These are phyloP conservation scores for Phialophora expanda DNA, from an alignment of 2,329 filamentous ascomycete genomes.

Conservation along the genomic window DNA sequence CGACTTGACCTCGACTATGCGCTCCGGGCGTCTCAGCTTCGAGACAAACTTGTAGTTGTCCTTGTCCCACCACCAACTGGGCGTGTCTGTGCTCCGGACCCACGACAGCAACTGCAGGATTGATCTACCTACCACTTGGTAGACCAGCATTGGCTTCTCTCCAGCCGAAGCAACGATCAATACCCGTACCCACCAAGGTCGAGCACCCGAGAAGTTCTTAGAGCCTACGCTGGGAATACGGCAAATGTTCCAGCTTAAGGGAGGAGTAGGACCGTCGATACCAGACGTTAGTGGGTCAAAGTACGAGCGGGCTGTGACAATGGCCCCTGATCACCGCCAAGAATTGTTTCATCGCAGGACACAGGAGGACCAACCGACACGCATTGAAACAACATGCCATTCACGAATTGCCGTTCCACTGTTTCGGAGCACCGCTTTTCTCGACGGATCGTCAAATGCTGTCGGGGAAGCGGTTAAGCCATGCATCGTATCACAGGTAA, in stretches of 20 bases:
- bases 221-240: neutral
- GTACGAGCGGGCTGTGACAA: neutral
- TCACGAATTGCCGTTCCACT: neutral
- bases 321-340: slow-evolving; percentile 3
- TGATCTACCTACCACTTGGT: neutral
- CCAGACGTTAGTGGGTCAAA: neutral
- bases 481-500: neutral
- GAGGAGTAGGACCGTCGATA: neutral
- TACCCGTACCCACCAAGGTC: neutral
- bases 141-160: neutral
- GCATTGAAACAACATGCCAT: slow-evolving; percentile 7
- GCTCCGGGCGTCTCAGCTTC: neutral
- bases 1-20: neutral
- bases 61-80: neutral
- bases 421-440: slow-evolving; percentile 3
- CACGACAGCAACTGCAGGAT: neutral
- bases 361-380: neutral
- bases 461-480: neutral
- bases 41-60: neutral
- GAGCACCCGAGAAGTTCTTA: neutral
- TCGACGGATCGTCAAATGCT: neutral
- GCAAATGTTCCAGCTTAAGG: neutral
- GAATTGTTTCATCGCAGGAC: slow-evolving; percentile 1
- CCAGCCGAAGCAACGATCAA: neutral
- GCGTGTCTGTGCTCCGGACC: neutral